A percentile compares a stretch with the other conserved stretches of the same genome.
These are phyloP conservation scores for Canavalia gladiata DNA, from an alignment of 306 rosid species.

Conservation along the genomic window DNA sequence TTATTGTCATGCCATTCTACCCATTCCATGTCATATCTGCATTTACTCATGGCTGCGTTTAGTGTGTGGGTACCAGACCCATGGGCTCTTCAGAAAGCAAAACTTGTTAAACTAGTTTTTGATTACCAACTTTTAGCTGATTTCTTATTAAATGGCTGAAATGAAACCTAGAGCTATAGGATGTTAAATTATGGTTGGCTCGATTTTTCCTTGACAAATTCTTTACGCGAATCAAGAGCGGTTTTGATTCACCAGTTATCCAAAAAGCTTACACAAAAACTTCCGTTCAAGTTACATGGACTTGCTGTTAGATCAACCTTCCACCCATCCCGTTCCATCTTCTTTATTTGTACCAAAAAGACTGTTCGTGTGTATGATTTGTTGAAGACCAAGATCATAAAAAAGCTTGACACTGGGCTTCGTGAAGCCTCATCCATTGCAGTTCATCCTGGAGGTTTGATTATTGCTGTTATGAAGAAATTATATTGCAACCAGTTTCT, in stretches of 20 bases:
- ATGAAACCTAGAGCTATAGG: slow-evolving; percentile 3
- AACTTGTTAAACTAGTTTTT: not conserved
- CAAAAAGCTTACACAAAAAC: slow-evolving; percentile 76
- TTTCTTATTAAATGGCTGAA: slow-evolving; percentile 10
- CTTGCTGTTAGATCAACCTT: slow-evolving; percentile 85
- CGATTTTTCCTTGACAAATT: slow-evolving; percentile 74
- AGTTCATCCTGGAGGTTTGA: slow-evolving; percentile 90
- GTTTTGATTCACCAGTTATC: slow-evolving; percentile 85
- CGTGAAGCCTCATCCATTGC: slow-evolving; percentile 89
- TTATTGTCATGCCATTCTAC: slow-evolving; percentile 9
- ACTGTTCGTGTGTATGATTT: slow-evolving; percentile 82
- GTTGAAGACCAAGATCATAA: slow-evolving; percentile 65
- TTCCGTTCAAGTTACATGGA: slow-evolving; percentile 86
- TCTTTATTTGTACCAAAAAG: slow-evolving; percentile 84
- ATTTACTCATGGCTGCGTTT: not conserved
- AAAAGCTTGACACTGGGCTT: slow-evolving; percentile 89
- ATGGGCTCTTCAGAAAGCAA: slow-evolving; percentile 7
- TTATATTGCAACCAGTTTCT: slow-evolving; percentile 21
- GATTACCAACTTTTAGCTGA: slow-evolving; percentile 19
- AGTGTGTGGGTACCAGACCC: not conserved
- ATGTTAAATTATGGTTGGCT: slow-evolving; percentile 16
- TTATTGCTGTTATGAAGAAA: slow-evolving; percentile 11
- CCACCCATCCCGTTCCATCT: slow-evolving; percentile 83
- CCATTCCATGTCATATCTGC: slow-evolving; percentile 26
- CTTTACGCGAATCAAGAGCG: slow-evolving; percentile 85